Conservation (phyloP, 306 rosid species). For the Acacia melanoxylon region DNA sequence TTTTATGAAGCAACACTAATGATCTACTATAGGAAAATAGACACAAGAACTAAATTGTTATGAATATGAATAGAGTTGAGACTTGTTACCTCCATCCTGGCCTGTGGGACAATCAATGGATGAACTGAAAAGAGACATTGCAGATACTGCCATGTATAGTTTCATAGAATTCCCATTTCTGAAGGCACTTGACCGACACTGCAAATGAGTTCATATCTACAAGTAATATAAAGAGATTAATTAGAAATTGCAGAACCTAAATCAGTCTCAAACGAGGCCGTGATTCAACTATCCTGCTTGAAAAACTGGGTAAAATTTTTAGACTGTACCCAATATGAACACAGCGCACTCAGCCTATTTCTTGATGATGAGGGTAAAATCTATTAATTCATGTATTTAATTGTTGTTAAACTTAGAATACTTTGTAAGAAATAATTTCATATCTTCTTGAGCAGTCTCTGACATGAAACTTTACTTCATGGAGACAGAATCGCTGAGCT, state of each 20-base stretch:
- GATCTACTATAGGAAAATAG: not conserved
- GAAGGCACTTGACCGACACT: constrained; percentile 78
- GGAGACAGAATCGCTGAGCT: not conserved
- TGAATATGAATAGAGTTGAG: not conserved
- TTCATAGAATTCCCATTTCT: constrained; percentile 68
- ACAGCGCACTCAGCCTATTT: not conserved
- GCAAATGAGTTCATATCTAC: constrained; percentile 28
- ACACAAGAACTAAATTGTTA: not conserved
- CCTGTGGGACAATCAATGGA: constrained; percentile 90
- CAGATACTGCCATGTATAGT: constrained; percentile 80
- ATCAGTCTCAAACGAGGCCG: constrained; percentile 16
- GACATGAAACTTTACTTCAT: not conserved
- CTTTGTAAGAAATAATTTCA: not conserved
- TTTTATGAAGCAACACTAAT: constrained; percentile 17
- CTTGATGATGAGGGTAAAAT: not conserved
- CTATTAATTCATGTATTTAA: not conserved
- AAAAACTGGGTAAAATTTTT: not conserved
- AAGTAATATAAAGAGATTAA: constrained; percentile 23
- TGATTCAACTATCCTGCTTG: not conserved
- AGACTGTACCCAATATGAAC: not conserved
- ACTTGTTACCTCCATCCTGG: constrained; percentile 77
- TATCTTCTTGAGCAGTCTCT: not conserved
- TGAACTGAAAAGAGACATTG: constrained; percentile 56
- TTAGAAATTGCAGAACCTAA: not conserved
- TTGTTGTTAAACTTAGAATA: not conserved